Evolutionary conservation across 257 asterid genomes (phyloP), one percentile per base, ranked within the genome.

Genomic region (Paulownia fortunei): DNA sequence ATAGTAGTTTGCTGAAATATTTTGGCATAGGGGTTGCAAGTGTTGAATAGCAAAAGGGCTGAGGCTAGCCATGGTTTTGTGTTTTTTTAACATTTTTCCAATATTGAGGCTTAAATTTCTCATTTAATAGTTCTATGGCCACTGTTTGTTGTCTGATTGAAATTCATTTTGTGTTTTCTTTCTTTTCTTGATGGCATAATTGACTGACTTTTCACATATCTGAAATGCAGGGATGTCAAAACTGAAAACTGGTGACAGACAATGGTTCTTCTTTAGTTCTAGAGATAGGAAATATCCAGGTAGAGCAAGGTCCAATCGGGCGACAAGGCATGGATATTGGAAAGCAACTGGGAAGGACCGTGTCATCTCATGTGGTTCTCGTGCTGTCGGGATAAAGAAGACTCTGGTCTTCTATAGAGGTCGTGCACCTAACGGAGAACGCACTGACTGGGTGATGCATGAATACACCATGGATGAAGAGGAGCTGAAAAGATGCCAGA

Each of bases 391-490:
- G 65, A 32, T 88, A 6, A 91, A 92, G 86, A 93, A 93, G 84
- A 93, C 98, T 11, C 85, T 93, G 78, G 92, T 93, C 36, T 92
- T 85, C 85, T 87, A 93, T 4, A 82, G 74, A 84, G 98, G 98
- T 13, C 93, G 96, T 64, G 97, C 98, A 11, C 98, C 97, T 66
- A 77, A 19, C 16, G 96, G 96, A 27, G 82, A 87, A 24, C 93
- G 97, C 3, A 93, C 98, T 0, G 95, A 93, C 65, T 93, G 98
- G 97, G 97, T 93, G 66, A 93, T 92, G 98, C 98, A 93, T 41
- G 98, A 93, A 49, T 93, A 93, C 73, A 84, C 91, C 27, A 63
- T 93, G 82, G 86, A 86, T 27, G 98, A 88, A 69, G 96, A 82
- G 56, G 98, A 89, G 86, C 82, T 96, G 62, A 88, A 85, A 77